A percentile compares a stretch with the other conserved stretches of the same genome.
These are phyloP conservation scores for Cadophora malorum DNA, from an alignment of 2,329 filamentous ascomycete species.

Conservation along the genomic window DNA sequence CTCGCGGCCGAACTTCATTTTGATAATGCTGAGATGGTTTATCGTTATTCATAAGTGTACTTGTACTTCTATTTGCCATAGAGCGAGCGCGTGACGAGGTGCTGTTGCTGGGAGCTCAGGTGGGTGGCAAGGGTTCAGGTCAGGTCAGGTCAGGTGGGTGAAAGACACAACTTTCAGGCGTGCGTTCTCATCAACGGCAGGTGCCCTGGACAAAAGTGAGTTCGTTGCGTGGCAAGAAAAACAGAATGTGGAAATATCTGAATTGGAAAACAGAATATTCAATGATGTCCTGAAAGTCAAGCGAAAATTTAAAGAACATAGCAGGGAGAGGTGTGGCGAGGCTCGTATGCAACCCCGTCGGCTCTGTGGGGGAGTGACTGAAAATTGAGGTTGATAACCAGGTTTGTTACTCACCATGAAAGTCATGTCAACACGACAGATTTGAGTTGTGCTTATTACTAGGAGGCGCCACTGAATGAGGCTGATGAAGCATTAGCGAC, in stretches of 20 bases:
- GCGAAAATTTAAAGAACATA: background rate
- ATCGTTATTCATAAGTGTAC: conserved; percentile 3
- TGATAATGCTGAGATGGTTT: conserved; percentile 10
- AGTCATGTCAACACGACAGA: background rate
- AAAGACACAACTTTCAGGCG: background rate
- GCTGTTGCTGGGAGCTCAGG: conserved; percentile 3
- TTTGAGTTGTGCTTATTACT: background rate
- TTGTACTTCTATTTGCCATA: background rate
- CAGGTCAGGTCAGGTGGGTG: conserved; percentile 4
- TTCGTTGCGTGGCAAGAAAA: background rate
- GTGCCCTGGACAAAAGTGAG: conserved; percentile 11
- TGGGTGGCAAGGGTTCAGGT: conserved; percentile 5
- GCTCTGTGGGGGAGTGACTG: background rate
- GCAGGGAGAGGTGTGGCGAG: background rate
- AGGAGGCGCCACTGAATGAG: background rate
- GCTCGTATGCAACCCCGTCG: background rate
- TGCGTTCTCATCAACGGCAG: conserved; percentile 6
- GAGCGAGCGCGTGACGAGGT: conserved; percentile 15
- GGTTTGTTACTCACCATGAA: background rate
- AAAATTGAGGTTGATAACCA: background rate
- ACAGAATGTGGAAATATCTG: background rate
- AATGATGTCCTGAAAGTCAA: background rate
- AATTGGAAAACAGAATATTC: background rate
- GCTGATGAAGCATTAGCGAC: background rate
- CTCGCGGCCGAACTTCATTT: conserved; percentile 87